Base-by-base conservation (phyloP, 768 basidiomycete genomes). In the Gloeophyllum trabeum region DNA sequence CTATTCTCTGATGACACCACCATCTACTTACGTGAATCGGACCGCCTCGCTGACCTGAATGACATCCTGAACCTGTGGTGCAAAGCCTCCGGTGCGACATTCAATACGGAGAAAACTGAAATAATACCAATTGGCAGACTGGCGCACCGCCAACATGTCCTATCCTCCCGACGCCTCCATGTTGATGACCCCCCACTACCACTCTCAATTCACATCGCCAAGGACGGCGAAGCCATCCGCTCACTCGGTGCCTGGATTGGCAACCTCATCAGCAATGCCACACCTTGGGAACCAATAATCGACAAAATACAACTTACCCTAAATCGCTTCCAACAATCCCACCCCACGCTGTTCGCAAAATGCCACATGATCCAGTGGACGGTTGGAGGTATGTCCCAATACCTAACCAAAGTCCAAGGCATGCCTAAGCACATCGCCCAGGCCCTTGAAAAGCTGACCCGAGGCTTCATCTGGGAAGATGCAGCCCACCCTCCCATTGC, bases 1-100 rank as follows among this genome's bases (percentile, higher is more conserved):
- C 45, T 58, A 3, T 58, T 54, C 41, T 51, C 55, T 1, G 58
- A 61, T 28, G 56, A 61, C 30, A 61, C 60, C 0, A 52, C 49
- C 1, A 39, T 50, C 0, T 60, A 47, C 41, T 40, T 60, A 2
- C 42, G 46, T 0, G 4, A 42, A 0, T 4, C 19, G 0, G 62
- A 63, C 36, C 24, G 47, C 13, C 48, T 49, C 20, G 12, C 4
- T 4, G 35, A 18, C 7, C 40, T 53, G 0, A 14, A 42, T 20
- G 10, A 38, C 0, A 54, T 54, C 0, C 45, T 57, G 0, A 44
- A 48, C 0, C 42, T 6, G 6, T 56, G 55, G n/a, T n/a, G n/a
- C n/a, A n/a, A n/a, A n/a, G n/a, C n/a, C n/a, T n/a, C n/a, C n/a
- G n/a, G n/a, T n/a, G n/a, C n/a, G n/a, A n/a, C n/a, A n/a, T n/a